Percentiles rank a stretch among this genome's conserved stretches.
Conservation (phyloP, 2,329 filamentous ascomycete species). For the Biscogniauxia marginata region DNA sequence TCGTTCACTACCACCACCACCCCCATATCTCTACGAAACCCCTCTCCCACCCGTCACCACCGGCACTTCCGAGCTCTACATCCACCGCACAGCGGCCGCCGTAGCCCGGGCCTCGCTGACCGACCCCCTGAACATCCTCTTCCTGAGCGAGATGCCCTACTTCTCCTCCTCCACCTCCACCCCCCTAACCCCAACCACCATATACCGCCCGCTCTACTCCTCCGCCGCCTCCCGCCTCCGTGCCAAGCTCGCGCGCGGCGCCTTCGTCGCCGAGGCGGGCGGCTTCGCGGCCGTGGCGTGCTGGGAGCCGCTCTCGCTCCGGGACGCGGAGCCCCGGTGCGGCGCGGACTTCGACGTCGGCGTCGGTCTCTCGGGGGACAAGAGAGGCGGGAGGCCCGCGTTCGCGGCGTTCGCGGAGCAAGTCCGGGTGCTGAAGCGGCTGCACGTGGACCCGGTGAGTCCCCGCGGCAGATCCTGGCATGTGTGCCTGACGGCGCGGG, state of each 20-base stretch:
- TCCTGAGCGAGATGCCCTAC: conserved; percentile 13
- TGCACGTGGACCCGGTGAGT: conserved; percentile 20
- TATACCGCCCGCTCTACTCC: no score
- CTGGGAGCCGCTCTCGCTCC: conserved; percentile 9
- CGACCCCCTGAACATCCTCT: conserved; percentile 10
- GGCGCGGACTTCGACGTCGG: no score
- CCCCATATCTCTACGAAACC: background rate
- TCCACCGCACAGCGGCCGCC: conserved; percentile 8
- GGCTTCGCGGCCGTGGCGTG: conserved; percentile 19
- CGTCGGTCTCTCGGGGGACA: no score
- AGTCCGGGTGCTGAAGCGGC: background rate
- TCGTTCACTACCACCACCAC: background rate
- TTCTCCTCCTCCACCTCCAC: background rate
- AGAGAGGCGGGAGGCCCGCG: no score
- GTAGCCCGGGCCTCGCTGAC: conserved; percentile 10
- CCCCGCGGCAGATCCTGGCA: conserved; percentile 16
- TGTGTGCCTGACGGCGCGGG: conserved; percentile 21
- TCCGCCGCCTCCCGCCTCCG: conserved; percentile 1
- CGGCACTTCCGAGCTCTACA: conserved; percentile 13
- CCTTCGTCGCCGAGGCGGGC: conserved; percentile 20
- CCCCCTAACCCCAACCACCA: background rate
- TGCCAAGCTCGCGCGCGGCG: conserved; percentile 11
- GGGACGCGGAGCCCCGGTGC: background rate
- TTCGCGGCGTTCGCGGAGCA: background rate
- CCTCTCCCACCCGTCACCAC: conserved; percentile 12